These are phyloP conservation scores for Fragosphaeria purpurea DNA, from an alignment of 2,329 filamentous ascomycete genomes.

Conservation along the genomic window DNA sequence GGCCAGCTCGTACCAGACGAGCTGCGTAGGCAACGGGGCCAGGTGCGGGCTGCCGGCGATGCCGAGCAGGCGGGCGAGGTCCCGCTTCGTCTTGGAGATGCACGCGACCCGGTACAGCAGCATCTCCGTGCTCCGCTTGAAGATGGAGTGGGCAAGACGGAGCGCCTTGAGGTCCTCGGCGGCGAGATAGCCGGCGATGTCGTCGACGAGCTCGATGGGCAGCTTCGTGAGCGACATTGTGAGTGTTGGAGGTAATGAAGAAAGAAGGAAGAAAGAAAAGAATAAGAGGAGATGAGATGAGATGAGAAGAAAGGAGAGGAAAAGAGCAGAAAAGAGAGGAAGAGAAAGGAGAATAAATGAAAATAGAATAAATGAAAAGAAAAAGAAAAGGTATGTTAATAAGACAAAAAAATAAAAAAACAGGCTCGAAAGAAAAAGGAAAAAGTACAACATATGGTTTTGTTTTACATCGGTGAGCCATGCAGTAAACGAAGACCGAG, in stretches of 20 bases:
- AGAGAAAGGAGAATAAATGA: too few relatives aligned
- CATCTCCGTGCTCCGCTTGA: neutral
- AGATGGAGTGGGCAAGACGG: neutral
- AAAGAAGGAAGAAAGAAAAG: too few relatives aligned
- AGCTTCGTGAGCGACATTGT: neutral
- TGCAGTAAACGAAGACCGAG: too few relatives aligned
- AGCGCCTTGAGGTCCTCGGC: neutral
- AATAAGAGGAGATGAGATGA: too few relatives aligned
- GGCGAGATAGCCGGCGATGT: neutral
- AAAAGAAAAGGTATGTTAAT: too few relatives aligned
- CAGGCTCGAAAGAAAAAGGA: too few relatives aligned
- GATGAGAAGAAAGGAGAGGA: too few relatives aligned
- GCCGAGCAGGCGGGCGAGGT: neutral
- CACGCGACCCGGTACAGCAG: neutral
- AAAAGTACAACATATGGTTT: too few relatives aligned
- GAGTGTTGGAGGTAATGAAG: neutral
- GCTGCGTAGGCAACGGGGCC: neutral
- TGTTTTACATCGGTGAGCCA: too few relatives aligned
- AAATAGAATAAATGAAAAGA: too few relatives aligned
- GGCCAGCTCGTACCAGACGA: conserved; percentile 5
- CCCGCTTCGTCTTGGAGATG: conserved; percentile 2
- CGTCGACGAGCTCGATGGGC: neutral
- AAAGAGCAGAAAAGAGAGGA: too few relatives aligned
- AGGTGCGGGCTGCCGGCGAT: neutral
- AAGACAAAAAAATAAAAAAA: too few relatives aligned